Evolutionary conservation across 2,329 filamentous ascomycete genomes (phyloP).

Genomic region (Xylariaceae sp.): DNA sequence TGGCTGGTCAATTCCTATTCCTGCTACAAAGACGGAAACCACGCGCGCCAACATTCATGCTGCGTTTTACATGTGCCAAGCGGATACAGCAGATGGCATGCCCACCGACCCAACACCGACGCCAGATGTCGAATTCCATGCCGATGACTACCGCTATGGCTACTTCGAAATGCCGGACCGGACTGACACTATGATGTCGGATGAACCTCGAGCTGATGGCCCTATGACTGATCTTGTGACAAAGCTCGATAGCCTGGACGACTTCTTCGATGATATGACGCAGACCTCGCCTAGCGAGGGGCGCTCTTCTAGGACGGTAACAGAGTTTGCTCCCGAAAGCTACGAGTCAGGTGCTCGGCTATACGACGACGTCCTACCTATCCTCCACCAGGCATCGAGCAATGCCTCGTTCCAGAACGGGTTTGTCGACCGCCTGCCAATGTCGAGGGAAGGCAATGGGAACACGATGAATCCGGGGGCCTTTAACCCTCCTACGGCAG

Average conservation of each 20-base stretch:
- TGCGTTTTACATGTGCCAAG: conserved; percentile 91
- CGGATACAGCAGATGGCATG: conserved; percentile 59
- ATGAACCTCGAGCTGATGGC: conserved; percentile 72
- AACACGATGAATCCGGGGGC: conserved; percentile 67
- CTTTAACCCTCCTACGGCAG: conserved; percentile 49
- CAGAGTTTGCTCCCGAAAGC: conserved; percentile 65
- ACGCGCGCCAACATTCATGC: conserved; percentile 93
- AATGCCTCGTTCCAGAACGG: conserved; percentile 86
- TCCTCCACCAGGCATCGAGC: conserved; percentile 82
- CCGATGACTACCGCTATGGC: conserved; percentile 82
- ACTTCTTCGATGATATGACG: conserved; percentile 75
- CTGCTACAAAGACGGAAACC: conserved; percentile 82
- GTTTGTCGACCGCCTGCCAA: conserved; percentile 73
- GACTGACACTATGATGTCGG: conserved; percentile 90
- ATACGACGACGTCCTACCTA: conserved; percentile 91
- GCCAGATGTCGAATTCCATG: conserved; percentile 88
- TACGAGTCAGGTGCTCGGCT: conserved; percentile 78
- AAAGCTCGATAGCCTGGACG: conserved; percentile 77
- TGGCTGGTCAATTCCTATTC: conserved; percentile 94
- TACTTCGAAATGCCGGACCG: conserved; percentile 75
- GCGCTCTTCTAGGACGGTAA: conserved; percentile 64
- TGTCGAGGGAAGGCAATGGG: conserved; percentile 60
- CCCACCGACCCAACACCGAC: conserved; percentile 66
- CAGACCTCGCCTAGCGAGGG: conserved; percentile 64
- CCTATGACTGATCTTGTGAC: conserved; percentile 83